These are phyloP conservation scores for Colletotrichum somersetense DNA, from an alignment of 2,329 filamentous ascomycete genomes.

Conservation along the genomic window DNA sequence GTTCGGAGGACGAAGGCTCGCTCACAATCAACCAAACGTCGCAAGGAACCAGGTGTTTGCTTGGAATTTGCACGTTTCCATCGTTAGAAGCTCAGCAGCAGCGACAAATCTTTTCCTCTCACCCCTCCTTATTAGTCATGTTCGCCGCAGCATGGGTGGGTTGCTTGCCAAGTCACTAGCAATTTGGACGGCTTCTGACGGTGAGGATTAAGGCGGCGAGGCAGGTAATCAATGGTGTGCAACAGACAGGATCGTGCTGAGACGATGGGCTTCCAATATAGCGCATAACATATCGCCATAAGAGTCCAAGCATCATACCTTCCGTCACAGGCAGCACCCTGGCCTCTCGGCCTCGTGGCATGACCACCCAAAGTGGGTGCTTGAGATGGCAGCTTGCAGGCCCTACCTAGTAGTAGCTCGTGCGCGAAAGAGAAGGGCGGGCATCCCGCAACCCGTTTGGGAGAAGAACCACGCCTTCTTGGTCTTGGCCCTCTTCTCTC, in stretches of 20 bases:
- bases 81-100: neutral
- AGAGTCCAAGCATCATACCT: neutral
- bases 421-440: conserved; percentile 18
- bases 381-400: conserved; percentile 30
- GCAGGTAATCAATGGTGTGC: conserved; percentile 15
- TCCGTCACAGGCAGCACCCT: conserved; percentile 15
- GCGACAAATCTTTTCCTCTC: neutral
- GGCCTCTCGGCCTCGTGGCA: conserved; percentile 20
- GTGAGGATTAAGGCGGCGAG: conserved; percentile 7
- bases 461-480: neutral
- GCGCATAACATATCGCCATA: conserved; percentile 2
- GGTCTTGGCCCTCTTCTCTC: neutral
- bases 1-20: conserved; percentile 12
- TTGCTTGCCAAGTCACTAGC: neutral
- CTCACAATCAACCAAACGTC: neutral
- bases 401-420: conserved; percentile 18
- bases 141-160: neutral
- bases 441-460: conserved; percentile 14
- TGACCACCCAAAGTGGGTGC: conserved; percentile 19
- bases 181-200: neutral
- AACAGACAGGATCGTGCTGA: neutral
- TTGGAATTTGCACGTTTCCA: conserved; percentile 11
- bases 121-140: neutral
- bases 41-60: neutral
- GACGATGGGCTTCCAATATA: conserved; percentile 1